Percentiles rank a stretch among this genome's conserved stretches.
phyloP scores from a whole-genome alignment of 345 rosid species.

The Eucalyptus pauciflora region DNA sequence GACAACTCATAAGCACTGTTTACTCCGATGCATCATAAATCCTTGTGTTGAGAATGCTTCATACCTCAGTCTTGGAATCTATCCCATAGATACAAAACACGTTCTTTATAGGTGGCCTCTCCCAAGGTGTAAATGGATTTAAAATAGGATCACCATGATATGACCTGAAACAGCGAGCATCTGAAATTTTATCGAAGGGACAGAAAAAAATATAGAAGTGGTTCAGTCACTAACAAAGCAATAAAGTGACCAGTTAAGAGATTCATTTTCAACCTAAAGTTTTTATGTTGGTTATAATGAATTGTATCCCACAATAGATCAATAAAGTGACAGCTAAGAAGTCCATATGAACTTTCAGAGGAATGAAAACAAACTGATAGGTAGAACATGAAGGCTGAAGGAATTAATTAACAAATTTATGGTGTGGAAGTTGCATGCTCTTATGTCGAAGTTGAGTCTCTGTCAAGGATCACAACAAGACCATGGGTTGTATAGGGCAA shows the following conservation, averaged over 20 bases:
- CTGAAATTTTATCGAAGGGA: background rate
- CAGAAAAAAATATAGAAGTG: background rate
- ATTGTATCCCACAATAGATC: background rate
- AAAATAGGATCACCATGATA: conserved; percentile 81
- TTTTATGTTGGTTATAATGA: background rate
- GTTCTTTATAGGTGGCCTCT: conserved; percentile 94
- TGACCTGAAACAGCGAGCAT: conserved; percentile 39
- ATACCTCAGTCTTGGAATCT: conserved; percentile 89
- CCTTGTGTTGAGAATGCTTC: background rate
- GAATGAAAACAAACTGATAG: background rate
- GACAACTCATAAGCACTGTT: background rate
- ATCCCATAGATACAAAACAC: conserved; percentile 91
- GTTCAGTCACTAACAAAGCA: background rate
- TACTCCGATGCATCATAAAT: background rate
- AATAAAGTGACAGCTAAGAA: background rate
- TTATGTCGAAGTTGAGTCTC: background rate
- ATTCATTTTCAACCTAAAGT: background rate
- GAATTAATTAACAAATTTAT: background rate
- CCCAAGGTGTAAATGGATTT: conserved; percentile 98
- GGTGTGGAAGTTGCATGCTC: background rate
- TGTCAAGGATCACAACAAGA: background rate
- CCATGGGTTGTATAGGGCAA: background rate
- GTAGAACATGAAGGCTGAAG: background rate
- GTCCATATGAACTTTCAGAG: background rate
- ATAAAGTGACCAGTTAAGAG: background rate